Evolutionary conservation across 2,329 filamentous ascomycete genomes (phyloP).

Genomic region (Pyrenochaeta sp.): DNA sequence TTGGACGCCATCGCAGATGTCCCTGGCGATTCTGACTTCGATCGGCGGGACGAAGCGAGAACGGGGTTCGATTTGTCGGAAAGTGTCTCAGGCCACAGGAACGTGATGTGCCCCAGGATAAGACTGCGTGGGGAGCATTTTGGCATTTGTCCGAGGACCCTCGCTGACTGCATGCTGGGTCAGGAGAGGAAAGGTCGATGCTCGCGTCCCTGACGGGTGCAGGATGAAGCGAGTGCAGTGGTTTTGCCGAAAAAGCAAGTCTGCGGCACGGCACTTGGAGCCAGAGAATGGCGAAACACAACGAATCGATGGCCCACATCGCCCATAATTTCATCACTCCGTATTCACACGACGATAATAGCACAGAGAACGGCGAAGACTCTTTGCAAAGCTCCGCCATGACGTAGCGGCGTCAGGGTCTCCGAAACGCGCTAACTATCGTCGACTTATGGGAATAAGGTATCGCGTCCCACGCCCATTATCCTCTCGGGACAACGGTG

Average conservation of each 20-base stretch:
- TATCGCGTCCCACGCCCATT: background rate
- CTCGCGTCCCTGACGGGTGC: background rate
- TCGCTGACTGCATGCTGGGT: background rate
- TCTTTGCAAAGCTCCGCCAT: too few species aligned
- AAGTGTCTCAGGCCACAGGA: background rate
- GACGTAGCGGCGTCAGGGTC: background rate
- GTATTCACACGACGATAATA: background rate
- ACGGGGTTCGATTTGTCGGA: background rate
- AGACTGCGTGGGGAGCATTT: background rate
- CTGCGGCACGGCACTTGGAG: background rate
- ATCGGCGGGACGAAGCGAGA: constrained; percentile 1
- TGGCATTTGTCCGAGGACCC: background rate
- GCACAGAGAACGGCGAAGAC: background rate
- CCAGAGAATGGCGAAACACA: background rate
- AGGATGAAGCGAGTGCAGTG: background rate
- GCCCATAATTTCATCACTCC: background rate
- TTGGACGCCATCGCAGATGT: background rate
- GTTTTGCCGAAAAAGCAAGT: background rate
- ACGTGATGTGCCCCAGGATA: background rate
- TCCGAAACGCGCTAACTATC: background rate
- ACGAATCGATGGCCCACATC: background rate
- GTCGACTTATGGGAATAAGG: background rate
- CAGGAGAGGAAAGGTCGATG: background rate
- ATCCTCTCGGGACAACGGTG: background rate
- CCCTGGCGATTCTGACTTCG: background rate